A percentile compares a stretch with the other conserved stretches of the same genome.
These are phyloP conservation scores for Cryphonectria japonica DNA, from an alignment of 2,329 filamentous ascomycete genomes.

Conservation along the genomic window DNA sequence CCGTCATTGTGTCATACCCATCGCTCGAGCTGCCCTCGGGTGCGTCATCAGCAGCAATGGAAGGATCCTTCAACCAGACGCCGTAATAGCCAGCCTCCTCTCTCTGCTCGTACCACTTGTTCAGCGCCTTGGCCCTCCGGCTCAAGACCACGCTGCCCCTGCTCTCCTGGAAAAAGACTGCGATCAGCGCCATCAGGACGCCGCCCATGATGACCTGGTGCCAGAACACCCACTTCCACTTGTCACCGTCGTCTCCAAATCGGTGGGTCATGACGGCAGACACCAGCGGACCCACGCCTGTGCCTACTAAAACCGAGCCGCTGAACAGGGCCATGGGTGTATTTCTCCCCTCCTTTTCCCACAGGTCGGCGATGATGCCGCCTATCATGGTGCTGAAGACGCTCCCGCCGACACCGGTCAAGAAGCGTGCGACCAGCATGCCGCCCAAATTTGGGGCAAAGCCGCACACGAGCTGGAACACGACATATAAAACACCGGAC, in stretches of 20 bases:
- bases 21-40: slow-evolving; percentile 22
- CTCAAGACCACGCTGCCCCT: slow-evolving; percentile 79
- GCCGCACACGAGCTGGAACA: slow-evolving; percentile 74
- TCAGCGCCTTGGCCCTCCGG: slow-evolving; percentile 72
- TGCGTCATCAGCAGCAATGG: slow-evolving; percentile 29
- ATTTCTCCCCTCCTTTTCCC: slow-evolving; percentile 77
- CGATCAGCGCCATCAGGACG: slow-evolving; percentile 65
- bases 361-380: slow-evolving; percentile 88
- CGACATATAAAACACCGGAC: slow-evolving; percentile 72
- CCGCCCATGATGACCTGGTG: slow-evolving; percentile 75
- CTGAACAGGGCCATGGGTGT: slow-evolving; percentile 89
- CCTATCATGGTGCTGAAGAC: slow-evolving; percentile 88
- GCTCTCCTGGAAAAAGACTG: slow-evolving; percentile 78
- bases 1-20: not conserved
- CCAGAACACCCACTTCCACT: slow-evolving; percentile 90
- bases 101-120: slow-evolving; percentile 76
- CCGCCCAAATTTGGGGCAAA: slow-evolving; percentile 70
- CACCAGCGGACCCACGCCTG: slow-evolving; percentile 76
- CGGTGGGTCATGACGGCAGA: slow-evolving; percentile 70
- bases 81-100: slow-evolving; percentile 66
- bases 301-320: slow-evolving; percentile 77
- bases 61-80: slow-evolving; percentile 39
- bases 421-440: slow-evolving; percentile 75
- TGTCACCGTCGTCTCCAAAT: slow-evolving; percentile 41
- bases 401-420: slow-evolving; percentile 76